A percentile compares a stretch with the other conserved stretches of the same genome.
phyloP scores from a whole-genome alignment of 2,329 filamentous ascomycete genomes.

The Clarireedia hainanense region DNA sequence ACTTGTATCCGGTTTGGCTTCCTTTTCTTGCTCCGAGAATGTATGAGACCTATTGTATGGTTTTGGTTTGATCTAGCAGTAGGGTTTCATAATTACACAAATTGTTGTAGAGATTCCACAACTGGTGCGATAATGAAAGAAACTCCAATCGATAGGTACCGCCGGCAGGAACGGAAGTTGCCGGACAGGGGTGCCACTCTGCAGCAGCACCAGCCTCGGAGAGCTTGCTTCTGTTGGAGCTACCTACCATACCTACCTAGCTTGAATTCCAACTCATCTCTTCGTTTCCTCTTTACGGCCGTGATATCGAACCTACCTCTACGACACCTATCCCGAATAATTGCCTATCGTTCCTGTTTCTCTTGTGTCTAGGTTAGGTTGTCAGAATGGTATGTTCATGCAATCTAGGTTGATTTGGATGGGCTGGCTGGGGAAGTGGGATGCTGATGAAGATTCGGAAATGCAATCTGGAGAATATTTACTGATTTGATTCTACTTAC shows the following conservation, averaged over 20 bases:
- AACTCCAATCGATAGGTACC: constrained; percentile 1
- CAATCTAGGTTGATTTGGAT: background rate
- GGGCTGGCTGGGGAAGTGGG: constrained; percentile 1
- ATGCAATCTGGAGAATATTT: background rate
- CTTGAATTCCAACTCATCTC: constrained; percentile 8
- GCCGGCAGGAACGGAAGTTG: constrained; percentile 14
- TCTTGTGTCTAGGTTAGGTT: constrained; percentile 1
- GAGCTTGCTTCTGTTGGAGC: constrained; percentile 19
- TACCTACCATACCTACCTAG: background rate
- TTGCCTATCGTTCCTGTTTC: background rate
- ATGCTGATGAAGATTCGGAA: background rate
- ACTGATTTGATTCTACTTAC: constrained; percentile 19
- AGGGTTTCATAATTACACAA: background rate
- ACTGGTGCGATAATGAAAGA: background rate
- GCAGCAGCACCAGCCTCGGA: background rate
- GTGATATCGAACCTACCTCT: constrained; percentile 4
- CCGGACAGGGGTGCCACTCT: constrained; percentile 17
- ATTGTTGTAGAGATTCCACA: background rate
- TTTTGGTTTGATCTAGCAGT: background rate
- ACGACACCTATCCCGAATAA: constrained; percentile 10
- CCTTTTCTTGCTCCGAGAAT: background rate
- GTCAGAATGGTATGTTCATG: constrained; percentile 22
- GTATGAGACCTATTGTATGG: too few species aligned
- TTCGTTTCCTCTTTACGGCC: background rate
- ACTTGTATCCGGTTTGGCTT: background rate